Base-by-base conservation (phyloP, 1,284 basidiomycete species). In the Leccinum ponderosum region DNA sequence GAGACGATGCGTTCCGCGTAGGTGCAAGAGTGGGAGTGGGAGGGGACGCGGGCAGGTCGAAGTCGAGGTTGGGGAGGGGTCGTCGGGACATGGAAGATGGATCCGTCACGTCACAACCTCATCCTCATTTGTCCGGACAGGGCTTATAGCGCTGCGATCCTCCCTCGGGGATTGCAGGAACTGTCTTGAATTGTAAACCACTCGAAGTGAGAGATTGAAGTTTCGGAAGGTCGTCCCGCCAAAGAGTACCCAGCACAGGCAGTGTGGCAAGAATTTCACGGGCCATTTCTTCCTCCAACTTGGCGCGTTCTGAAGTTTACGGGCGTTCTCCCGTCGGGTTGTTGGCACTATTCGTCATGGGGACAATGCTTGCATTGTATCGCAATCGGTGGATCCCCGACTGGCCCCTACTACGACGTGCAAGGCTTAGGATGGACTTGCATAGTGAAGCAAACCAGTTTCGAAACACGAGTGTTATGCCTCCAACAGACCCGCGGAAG, bases 141-240 rank as follows among this genome's bases (percentile, higher is more conserved):
- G 7, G 8, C 3, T 54, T 14, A 55, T 69, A 67, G 3, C 68
- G 56, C 42, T 55, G 68, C 17, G 66, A 70, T 22, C 39, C 58
- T 12, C 33, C 6, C 7, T 67, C 64, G 2, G 64, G 68, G n/a
- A 53, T 67, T 3, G 66, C 60, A 35, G 60, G 60, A 9, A 42
- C 14, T 22, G n/a, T 15, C 25, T 31, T 3, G 12, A 17, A 20
- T 3, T 42, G 50, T 27, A 3, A 27, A 6, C 12, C 7, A 3
- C 14, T 20, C 6, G 61, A 51, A 27, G 7, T 31, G 22, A 35
- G 52, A n/a, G 25, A 8, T 7, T 27, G 52, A 33, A 48, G 52
- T 33, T 4, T 57, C 3, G 44, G 27, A 25, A 56, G n/a, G 12
- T 42, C 52, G 1, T 42, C 51, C 33, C 58, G 7, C 64, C 42